phyloP scores from a whole-genome alignment of 192 early-diverging fungal genomes.

The Mortierella hygrophila region DNA sequence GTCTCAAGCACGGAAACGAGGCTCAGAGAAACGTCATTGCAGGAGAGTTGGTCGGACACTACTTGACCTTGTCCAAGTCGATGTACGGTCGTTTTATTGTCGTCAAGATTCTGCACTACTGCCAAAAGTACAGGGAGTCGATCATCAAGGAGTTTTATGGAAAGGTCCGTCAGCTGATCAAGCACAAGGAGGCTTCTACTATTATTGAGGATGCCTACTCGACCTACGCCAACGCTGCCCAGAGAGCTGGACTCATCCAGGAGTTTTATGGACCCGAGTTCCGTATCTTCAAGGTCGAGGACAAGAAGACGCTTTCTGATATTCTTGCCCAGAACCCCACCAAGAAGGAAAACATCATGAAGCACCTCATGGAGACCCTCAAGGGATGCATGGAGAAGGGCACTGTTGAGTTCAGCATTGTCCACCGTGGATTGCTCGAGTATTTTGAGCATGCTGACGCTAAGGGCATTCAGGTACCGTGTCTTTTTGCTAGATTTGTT shows the following conservation, averaged over 20 bases:
- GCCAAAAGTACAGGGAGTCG: slow-evolving; percentile 72
- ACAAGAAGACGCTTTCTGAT: slow-evolving; percentile 65
- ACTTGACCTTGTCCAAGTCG: slow-evolving; percentile 77
- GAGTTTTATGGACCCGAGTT: slow-evolving; percentile 97
- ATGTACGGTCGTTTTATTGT: slow-evolving; percentile 94
- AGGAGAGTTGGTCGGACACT: slow-evolving; percentile 83
- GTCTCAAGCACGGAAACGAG: slow-evolving; percentile 88
- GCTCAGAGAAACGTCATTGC: slow-evolving; percentile 85
- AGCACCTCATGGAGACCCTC: slow-evolving; percentile 77
- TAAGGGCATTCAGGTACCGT: slow-evolving; percentile 63
- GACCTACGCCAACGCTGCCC: slow-evolving; percentile 81
- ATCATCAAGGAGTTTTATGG: slow-evolving; percentile 88
- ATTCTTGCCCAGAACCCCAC: slow-evolving; percentile 72
- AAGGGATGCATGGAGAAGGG: slow-evolving; percentile 86
- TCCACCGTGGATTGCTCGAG: slow-evolving; percentile 90
- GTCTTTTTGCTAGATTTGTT: not conserved
- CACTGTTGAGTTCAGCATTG: slow-evolving; percentile 80
- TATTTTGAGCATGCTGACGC: slow-evolving; percentile 79
- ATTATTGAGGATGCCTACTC: slow-evolving; percentile 90
- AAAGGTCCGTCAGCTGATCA: slow-evolving; percentile 84
- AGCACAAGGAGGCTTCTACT: slow-evolving; percentile 89
- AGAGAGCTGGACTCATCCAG: slow-evolving; percentile 80
- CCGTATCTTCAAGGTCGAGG: slow-evolving; percentile 81
- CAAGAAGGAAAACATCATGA: slow-evolving; percentile 80
- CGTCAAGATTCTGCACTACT: slow-evolving; percentile 87